Conservation (phyloP, 2,329 filamentous ascomycete species). For the Sarocladium kiliense region DNA sequence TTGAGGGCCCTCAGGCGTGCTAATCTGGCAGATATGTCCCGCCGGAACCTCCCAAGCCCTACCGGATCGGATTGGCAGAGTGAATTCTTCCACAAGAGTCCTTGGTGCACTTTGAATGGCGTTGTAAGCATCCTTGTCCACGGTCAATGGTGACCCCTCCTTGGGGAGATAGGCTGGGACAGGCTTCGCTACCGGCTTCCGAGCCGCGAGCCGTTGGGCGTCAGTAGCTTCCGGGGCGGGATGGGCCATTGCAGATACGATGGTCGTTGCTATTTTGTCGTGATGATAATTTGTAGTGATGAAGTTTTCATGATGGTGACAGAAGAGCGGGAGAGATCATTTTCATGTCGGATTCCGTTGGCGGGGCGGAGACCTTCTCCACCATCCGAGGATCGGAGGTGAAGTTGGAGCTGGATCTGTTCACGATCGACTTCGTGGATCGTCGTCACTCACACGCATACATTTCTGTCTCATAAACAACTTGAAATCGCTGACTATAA, state of each 20-base stretch:
- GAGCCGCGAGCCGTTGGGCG: conserved; percentile 34
- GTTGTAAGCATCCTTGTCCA: conserved; percentile 49
- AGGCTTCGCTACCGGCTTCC: conserved; percentile 40
- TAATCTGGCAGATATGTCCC: conserved; percentile 66
- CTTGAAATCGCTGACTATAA: too few relatives aligned
- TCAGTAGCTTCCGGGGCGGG: conserved; percentile 12
- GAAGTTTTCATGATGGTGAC: too few relatives aligned
- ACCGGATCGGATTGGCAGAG: conserved; percentile 68
- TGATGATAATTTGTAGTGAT: too few relatives aligned
- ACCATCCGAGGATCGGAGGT: not conserved
- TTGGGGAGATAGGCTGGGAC: conserved; percentile 43
- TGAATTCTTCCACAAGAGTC: conserved; percentile 44
- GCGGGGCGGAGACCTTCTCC: not conserved
- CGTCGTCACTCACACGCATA: too few relatives aligned
- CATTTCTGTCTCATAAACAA: too few relatives aligned
- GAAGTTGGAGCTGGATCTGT: not conserved
- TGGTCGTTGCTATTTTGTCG: too few relatives aligned
- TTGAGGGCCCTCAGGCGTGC: conserved; percentile 72
- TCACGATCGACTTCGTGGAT: too few relatives aligned
- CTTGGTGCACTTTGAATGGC: conserved; percentile 49
- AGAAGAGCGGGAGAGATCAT: too few relatives aligned
- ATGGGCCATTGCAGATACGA: not conserved
- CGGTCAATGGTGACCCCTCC: conserved; percentile 34
- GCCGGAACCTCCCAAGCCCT: conserved; percentile 66
- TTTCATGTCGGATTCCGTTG: too few relatives aligned